Base-by-base conservation (phyloP, 192 early-diverging fungal species). In the Backusella tuberculispora region DNA sequence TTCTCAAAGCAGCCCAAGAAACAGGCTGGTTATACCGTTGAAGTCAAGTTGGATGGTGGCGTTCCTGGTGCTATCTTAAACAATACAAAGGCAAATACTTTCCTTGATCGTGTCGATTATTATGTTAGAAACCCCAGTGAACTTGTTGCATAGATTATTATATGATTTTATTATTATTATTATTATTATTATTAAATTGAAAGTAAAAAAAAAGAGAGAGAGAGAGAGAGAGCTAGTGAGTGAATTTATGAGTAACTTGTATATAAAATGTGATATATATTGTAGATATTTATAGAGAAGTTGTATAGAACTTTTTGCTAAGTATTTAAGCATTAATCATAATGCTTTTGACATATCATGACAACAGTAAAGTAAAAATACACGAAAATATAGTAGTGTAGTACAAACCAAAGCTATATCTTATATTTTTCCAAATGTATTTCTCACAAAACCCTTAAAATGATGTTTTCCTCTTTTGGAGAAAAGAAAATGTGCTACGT, bases 61-160 rank as follows among this genome's bases (percentile, higher is more conserved):
- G 79, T 72, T 50, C 74, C 76, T 29, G 68, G 81, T 12, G 41
- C 60, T 37, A 68, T 76, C n/a, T 40, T 76, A 46, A 83, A 82
- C 44, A 72, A 66, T 66, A 80, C 67, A 50, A 80, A 81, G 42
- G 89, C 87, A 71, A 72, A 76, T 34, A 50, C 64, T 19, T 85
- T 89, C 72, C 78, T 86, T 78, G 78, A 81, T 34, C 83, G 85
- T 64, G 63, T 88, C 15, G 81, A 85, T 17, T 78, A 89, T 69
- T 86, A 87, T 63, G 71, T 87, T 63, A 79, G 82, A 73, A 79
- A 85, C 72, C 89, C 86, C n/a, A 82, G 83, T 47, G 73, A 77
- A 65, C 77, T 88, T 67, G 71, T 84, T 42, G 71, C 78, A 48
- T 85, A 76, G 78, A 40, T 44, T 26, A 69, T 34, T 34, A 34